phyloP scores from a whole-genome alignment of 208 protist genomes.

The Leishmania major region DNA sequence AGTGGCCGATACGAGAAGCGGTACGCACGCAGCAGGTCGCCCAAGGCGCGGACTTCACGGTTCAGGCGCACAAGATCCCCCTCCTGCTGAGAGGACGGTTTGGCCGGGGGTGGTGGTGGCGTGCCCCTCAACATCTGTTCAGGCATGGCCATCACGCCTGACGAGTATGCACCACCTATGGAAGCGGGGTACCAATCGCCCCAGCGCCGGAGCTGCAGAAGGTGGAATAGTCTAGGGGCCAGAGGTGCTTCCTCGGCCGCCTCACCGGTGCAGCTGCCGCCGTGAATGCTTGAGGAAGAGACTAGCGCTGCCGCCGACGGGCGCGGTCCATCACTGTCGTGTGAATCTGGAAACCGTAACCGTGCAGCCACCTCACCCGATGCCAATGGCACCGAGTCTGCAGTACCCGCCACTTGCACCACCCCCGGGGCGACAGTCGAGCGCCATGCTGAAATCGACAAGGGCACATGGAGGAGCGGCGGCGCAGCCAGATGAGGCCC shows the following conservation, averaged over 20 bases:
- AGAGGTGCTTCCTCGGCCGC: background rate
- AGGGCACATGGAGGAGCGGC: background rate
- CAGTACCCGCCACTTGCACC: background rate
- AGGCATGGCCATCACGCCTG: background rate
- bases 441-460: background rate
- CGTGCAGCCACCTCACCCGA: background rate
- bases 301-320: background rate
- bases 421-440: background rate
- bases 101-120: background rate
- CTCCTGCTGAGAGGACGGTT: background rate
- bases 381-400: background rate
- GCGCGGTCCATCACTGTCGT: background rate
- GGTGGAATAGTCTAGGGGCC: slow-evolving; percentile 9
- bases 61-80: background rate
- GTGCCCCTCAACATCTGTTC: background rate
- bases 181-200: background rate
- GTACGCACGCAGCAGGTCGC: slow-evolving; percentile 12
- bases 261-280: background rate
- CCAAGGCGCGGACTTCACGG: slow-evolving; percentile 9
- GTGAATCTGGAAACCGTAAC: background rate
- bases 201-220: slow-evolving; percentile 24
- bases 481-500: background rate
- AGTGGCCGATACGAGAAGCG: background rate
- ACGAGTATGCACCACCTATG: background rate
- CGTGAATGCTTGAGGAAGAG: background rate